Percentiles rank a stretch among this genome's conserved stretches.
Conservation (phyloP, 2,329 filamentous ascomycete species). For the Fusarium buxicola region DNA sequence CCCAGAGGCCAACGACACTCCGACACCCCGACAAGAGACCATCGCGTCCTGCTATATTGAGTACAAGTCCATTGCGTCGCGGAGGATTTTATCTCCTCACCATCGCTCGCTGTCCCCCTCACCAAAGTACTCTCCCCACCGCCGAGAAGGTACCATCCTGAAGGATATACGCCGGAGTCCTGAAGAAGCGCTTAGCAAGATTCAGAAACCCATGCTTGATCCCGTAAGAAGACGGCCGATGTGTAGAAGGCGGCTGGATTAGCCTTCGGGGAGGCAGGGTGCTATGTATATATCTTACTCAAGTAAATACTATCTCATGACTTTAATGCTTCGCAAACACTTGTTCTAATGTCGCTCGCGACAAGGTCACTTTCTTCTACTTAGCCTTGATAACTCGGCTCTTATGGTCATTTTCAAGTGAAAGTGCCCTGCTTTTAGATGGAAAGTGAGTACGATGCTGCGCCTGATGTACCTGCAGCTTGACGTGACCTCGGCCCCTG, state of each 20-base stretch:
- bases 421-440: slow-evolving; percentile 39
- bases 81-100: slow-evolving; percentile 51
- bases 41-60: slow-evolving; percentile 53
- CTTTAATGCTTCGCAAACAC: slow-evolving; percentile 45
- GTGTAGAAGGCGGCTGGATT: slow-evolving; percentile 56
- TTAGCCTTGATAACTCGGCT: slow-evolving; percentile 19
- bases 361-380: slow-evolving; percentile 35
- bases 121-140: slow-evolving; percentile 50
- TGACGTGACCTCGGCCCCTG: slow-evolving; percentile 38
- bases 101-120: slow-evolving; percentile 51
- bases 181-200: slow-evolving; percentile 58
- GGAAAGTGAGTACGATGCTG: slow-evolving; percentile 36
- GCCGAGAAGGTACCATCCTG: slow-evolving; percentile 39
- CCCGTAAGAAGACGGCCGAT: slow-evolving; percentile 55
- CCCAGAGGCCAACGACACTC: slow-evolving; percentile 58
- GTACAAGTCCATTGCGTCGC: slow-evolving; percentile 48
- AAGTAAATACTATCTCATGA: slow-evolving; percentile 56
- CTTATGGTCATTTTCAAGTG: slow-evolving; percentile 40
- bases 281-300: slow-evolving; percentile 55
- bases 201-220: slow-evolving; percentile 61
- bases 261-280: slow-evolving; percentile 49
- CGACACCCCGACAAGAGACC: slow-evolving; percentile 56
- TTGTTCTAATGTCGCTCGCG: slow-evolving; percentile 16
- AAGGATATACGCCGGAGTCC: slow-evolving; percentile 58
- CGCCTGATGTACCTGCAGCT: slow-evolving; percentile 44